Evolutionary conservation across 768 basidiomycete genomes (phyloP).

Genomic region (Mycena sanguinolenta): DNA sequence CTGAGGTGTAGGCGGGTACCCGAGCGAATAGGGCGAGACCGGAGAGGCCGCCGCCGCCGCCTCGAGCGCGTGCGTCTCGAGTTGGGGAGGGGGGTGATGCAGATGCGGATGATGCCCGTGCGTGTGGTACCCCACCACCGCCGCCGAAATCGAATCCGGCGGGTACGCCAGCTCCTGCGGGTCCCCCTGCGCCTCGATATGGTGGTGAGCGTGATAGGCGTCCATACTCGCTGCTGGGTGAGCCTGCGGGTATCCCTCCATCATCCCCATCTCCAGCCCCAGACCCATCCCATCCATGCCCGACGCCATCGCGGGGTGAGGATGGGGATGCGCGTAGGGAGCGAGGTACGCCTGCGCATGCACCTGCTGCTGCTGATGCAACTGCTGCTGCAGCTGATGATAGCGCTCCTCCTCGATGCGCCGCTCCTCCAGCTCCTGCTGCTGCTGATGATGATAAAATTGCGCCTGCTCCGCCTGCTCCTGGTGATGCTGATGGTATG

Average conservation of each 20-base stretch:
- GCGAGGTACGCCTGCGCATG: conserved; percentile 39
- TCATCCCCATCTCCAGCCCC: conserved; percentile 27
- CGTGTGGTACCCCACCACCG: conserved; percentile 14
- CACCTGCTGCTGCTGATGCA: conserved; percentile 36
- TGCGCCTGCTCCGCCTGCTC: conserved; percentile 47
- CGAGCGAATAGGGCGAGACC: conserved; percentile 30
- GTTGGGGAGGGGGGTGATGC: conserved; percentile 19
- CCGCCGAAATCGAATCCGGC: conserved; percentile 1
- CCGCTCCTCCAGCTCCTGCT: conserved; percentile 41
- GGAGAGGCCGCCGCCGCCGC: conserved; percentile 6
- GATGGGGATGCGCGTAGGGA: conserved; percentile 34
- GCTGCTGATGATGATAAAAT: conserved; percentile 39
- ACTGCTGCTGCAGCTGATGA: conserved; percentile 42
- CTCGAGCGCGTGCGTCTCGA: conserved; percentile 1
- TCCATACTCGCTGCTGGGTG: conserved; percentile 37
- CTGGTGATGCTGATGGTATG: conserved; percentile 51
- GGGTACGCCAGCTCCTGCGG: conserved; percentile 21
- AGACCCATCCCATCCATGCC: conserved; percentile 29
- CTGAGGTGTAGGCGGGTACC: conserved; percentile 33
- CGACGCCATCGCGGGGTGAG: conserved; percentile 32
- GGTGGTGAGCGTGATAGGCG: conserved; percentile 27
- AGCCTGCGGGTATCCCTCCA: conserved; percentile 30
- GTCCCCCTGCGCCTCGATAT: conserved; percentile 10
- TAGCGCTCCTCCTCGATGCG: conserved; percentile 48
- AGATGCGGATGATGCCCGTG: conserved; percentile 8